phyloP scores from a whole-genome alignment of 345 rosid genomes.

The Pistacia vera region DNA sequence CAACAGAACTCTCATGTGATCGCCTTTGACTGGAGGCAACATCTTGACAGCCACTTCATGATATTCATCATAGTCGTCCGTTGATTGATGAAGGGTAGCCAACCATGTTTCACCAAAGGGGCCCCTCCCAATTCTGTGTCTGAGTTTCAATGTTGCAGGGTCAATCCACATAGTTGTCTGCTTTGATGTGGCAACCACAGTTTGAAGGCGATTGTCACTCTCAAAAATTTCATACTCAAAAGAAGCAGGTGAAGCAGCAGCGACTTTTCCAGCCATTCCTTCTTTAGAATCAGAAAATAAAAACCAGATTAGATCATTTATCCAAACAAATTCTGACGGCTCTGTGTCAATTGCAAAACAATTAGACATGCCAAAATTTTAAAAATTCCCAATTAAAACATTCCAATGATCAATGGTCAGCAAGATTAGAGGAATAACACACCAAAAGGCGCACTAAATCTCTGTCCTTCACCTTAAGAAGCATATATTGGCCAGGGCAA shows the following conservation, averaged over 20 bases:
- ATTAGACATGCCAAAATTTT: no score
- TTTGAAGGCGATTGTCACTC: constrained; percentile 58
- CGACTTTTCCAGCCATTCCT: constrained; percentile 69
- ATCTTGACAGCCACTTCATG: constrained; percentile 90
- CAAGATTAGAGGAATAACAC: no score
- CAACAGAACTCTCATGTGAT: constrained; percentile 47
- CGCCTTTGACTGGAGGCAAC: constrained; percentile 69
- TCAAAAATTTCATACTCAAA: constrained; percentile 77
- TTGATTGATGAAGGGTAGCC: constrained; percentile 76
- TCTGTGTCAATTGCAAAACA: neutral
- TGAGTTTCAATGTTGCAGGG: constrained; percentile 62
- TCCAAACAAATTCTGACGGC: neutral
- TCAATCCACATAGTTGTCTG: constrained; percentile 69
- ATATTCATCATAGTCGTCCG: constrained; percentile 60
- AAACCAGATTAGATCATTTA: neutral
- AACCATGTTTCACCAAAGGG: constrained; percentile 95
- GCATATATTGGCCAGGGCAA: no score
- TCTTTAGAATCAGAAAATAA: constrained; percentile 4
- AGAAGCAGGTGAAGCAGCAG: constrained; percentile 38
- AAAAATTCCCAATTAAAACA: no score
- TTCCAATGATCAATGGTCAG: no score
- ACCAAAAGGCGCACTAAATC: no score
- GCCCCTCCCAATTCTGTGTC: constrained; percentile 95
- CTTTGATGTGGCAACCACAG: constrained; percentile 49
- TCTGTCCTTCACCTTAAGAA: no score